A percentile compares a stretch with the other conserved stretches of the same genome.
These are phyloP conservation scores for Ricinus communis DNA, from an alignment of 345 rosid genomes.

Conservation along the genomic window DNA sequence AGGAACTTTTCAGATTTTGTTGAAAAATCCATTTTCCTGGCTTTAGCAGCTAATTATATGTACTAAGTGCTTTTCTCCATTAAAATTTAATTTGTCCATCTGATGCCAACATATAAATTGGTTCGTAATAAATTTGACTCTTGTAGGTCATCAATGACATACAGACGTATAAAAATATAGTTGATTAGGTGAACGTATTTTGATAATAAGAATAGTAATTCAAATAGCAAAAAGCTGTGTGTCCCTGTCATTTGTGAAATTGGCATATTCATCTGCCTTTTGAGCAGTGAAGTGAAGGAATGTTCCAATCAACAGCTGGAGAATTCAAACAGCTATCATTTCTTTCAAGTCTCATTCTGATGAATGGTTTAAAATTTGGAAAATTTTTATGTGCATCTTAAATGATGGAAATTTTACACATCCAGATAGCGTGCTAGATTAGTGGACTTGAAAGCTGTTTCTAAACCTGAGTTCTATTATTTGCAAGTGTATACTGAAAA, in stretches of 20 bases:
- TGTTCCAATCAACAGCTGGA: neutral
- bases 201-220: neutral
- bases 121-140: too few relatives aligned
- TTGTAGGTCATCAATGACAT: too few relatives aligned
- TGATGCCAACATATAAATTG: neutral
- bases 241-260: neutral
- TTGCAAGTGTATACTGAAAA: neutral
- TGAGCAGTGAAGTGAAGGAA: neutral
- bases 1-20: slow-evolving; percentile 5
- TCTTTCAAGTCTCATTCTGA: neutral
- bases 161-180: too few relatives aligned
- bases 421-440: neutral
- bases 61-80: neutral
- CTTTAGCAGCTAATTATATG: neutral
- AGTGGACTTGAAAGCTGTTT: neutral
- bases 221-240: neutral
- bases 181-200: neutral
- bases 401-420: too few relatives aligned
- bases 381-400: too few relatives aligned
- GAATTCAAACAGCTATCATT: neutral
- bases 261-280: neutral
- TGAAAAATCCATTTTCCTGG: neutral
- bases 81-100: neutral
- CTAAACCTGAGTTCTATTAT: neutral
- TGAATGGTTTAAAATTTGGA: neutral